Percentiles rank a stretch among this genome's conserved stretches.
These are phyloP conservation scores for Vitis rupestris DNA, from an alignment of 164 flowering plant species.

Conservation along the genomic window DNA sequence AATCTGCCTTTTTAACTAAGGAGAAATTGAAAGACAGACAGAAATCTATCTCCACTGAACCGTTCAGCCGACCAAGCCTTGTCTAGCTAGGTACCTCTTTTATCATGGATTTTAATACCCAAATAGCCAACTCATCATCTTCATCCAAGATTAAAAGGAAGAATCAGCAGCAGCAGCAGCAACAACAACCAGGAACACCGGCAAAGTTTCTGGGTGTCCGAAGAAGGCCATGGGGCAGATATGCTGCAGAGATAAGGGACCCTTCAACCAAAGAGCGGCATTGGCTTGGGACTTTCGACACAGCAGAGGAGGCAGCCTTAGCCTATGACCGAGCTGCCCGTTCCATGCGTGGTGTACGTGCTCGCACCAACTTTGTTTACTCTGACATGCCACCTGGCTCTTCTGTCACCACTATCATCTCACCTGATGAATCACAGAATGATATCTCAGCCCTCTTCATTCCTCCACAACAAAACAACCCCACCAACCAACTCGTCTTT, in stretches of 20 bases:
- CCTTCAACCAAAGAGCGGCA: conserved; percentile 41
- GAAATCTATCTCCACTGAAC: not conserved
- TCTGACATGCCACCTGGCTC: conserved; percentile 37
- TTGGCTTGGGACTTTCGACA: conserved; percentile 41
- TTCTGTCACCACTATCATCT: conserved; percentile 37
- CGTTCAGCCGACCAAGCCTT: too few relatives aligned
- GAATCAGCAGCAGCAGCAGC: conserved; percentile 16
- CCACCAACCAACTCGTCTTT: conserved; percentile 13
- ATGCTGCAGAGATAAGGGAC: conserved; percentile 36
- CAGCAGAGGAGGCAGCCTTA: conserved; percentile 37
- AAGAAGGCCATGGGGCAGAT: conserved; percentile 36
- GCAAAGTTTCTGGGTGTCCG: conserved; percentile 28
- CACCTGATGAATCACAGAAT: conserved; percentile 30
- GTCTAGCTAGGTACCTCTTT: not conserved
- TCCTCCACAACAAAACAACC: conserved; percentile 1
- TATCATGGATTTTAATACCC: conserved; percentile 22
- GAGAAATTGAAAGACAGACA: not conserved
- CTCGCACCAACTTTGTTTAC: conserved; percentile 46
- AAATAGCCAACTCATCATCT: conserved; percentile 18
- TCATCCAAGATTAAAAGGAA: conserved; percentile 23
- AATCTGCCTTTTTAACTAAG: not conserved
- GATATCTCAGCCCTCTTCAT: conserved; percentile 21
- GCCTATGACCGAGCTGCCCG: conserved; percentile 43
- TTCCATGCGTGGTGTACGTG: conserved; percentile 38
- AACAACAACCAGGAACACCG: not conserved